Percentiles rank a stretch among this genome's conserved stretches.
Evolutionary conservation across 257 asterid genomes (phyloP).

Genomic region (Mentha longifolia): DNA sequence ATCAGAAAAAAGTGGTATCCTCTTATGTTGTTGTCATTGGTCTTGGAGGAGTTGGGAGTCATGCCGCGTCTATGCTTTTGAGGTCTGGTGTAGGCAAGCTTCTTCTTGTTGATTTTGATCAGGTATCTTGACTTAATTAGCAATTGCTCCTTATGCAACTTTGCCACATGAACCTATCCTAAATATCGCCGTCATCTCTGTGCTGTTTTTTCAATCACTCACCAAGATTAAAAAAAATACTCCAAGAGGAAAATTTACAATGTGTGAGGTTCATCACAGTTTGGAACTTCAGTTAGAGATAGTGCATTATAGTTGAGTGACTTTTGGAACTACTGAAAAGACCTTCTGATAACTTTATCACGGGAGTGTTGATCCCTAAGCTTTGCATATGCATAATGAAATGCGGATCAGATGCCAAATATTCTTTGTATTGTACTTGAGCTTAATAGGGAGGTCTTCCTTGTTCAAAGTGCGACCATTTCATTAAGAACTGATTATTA

Average conservation of each 20-base stretch:
- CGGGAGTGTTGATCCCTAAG: not conserved
- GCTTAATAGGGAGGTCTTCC: slow-evolving; percentile 23
- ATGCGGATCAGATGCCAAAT: slow-evolving; percentile 24
- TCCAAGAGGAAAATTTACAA: slow-evolving; percentile 6
- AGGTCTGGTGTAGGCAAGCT: slow-evolving; percentile 93
- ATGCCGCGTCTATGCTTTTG: slow-evolving; percentile 98
- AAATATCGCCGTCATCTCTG: slow-evolving; percentile 11
- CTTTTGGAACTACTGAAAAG: too few relatives aligned
- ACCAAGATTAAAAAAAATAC: not conserved
- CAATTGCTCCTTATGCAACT: slow-evolving; percentile 8
- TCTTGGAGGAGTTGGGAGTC: slow-evolving; percentile 99
- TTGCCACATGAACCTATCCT: not conserved
- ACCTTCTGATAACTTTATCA: not conserved
- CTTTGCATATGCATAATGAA: slow-evolving; percentile 20
- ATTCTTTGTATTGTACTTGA: slow-evolving; percentile 21
- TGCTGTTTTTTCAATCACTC: not conserved
- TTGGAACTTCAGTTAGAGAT: slow-evolving; percentile 11
- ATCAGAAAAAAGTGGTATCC: slow-evolving; percentile 75
- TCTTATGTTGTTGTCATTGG: slow-evolving; percentile 94
- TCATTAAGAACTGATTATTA: slow-evolving; percentile 22
- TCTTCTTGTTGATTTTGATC: slow-evolving; percentile 94
- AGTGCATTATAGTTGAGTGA: not conserved
- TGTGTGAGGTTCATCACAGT: not conserved
- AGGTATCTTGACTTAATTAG: slow-evolving; percentile 49
- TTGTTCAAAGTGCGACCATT: slow-evolving; percentile 25